Conservation (phyloP, 202 grass and related monocot genomes). For the Dendrocalamus latiflorus region DNA sequence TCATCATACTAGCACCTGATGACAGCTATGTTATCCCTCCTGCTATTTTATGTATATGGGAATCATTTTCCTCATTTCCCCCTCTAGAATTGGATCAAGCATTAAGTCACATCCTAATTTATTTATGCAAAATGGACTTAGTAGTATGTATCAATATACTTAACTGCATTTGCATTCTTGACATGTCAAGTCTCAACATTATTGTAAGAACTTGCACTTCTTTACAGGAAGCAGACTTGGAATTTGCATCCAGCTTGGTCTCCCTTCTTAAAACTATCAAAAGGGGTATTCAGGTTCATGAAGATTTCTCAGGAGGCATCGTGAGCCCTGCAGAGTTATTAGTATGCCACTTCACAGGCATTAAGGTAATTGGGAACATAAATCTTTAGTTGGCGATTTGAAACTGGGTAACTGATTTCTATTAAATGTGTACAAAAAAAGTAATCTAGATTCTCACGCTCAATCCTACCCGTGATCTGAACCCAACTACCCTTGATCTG, state of each 20-base stretch:
- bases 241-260: conserved; percentile 73
- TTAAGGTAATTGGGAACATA: conserved; percentile 59
- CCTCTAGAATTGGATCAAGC: neutral
- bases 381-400: conserved; percentile 9
- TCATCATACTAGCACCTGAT: neutral
- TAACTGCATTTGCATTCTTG: conserved; percentile 1
- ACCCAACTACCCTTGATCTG: too few species aligned
- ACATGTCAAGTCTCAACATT: neutral
- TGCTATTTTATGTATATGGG: neutral
- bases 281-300: conserved; percentile 61
- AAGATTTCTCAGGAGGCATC: conserved; percentile 56
- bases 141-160: neutral
- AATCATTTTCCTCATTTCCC: neutral
- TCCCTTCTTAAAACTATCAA: conserved; percentile 62
- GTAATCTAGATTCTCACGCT: neutral
- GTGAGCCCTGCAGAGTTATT: conserved; percentile 60
- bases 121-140: neutral
- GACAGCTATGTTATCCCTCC: neutral
- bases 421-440: neutral
- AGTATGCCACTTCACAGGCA: conserved; percentile 64
- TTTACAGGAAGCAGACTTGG: conserved; percentile 67
- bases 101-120: neutral
- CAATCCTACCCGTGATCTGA: neutral
- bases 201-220: neutral
- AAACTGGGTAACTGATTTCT: conserved; percentile 2